Evolutionary conservation across 768 basidiomycete genomes (phyloP).

Genomic region (Rhizopogon sp.): DNA sequence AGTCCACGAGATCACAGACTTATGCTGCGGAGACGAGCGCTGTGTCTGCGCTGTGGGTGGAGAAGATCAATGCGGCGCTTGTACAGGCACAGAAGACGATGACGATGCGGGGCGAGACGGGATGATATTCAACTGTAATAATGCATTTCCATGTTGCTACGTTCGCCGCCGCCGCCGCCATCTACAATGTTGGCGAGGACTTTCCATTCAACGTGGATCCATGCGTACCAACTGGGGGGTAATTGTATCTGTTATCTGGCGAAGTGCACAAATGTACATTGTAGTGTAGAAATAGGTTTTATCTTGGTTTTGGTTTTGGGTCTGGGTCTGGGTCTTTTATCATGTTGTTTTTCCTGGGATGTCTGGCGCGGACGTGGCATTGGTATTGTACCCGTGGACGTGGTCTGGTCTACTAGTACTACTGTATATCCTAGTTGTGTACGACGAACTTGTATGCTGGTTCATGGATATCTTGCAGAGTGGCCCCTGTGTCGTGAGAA

Average conservation of each 20-base stretch:
- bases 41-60: conserved; percentile 32
- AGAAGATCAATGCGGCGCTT: conserved; percentile 33
- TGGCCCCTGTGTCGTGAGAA: too few relatives aligned
- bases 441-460: neutral
- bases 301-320: neutral
- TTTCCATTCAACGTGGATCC: neutral
- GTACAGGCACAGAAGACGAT: conserved; percentile 1
- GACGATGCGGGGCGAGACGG: neutral
- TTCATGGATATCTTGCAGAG: too few relatives aligned
- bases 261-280: neutral
- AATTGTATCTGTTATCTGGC: neutral
- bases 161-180: neutral
- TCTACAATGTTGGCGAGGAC: neutral
- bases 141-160: too few relatives aligned
- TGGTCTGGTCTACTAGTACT: too few relatives aligned
- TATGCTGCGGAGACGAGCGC: conserved; percentile 36
- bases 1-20: conserved; percentile 44
- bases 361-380: neutral
- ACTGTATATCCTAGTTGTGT: neutral
- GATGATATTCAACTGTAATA: neutral
- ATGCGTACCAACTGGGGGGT: neutral
- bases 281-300: neutral
- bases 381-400: too few relatives aligned
- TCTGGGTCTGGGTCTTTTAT: neutral
- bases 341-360: too few relatives aligned